phyloP scores from a whole-genome alignment of 2,329 filamentous ascomycete species.

The Sporothrix protearum region DNA sequence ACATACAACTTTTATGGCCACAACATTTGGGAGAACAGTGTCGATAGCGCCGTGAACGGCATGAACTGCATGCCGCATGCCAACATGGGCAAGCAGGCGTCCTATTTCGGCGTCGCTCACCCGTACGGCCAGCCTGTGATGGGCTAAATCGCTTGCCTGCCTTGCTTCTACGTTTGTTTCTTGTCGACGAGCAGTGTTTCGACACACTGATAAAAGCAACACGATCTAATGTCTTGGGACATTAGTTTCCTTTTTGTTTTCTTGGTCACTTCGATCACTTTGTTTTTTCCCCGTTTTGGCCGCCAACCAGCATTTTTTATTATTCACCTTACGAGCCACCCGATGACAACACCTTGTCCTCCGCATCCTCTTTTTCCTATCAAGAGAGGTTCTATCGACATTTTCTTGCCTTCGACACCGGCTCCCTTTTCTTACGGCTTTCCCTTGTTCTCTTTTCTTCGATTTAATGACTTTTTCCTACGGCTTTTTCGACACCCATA shows the following conservation, averaged over 20 bases:
- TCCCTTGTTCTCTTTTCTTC: neutral
- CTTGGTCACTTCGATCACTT: slow-evolving; percentile 18
- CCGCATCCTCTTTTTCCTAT: neutral
- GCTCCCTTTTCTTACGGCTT: slow-evolving; percentile 11
- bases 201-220: slow-evolving; percentile 1
- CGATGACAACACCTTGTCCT: neutral
- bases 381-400: neutral
- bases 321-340: neutral
- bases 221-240: slow-evolving; percentile 3
- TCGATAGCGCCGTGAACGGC: slow-evolving; percentile 37
- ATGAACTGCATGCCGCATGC: slow-evolving; percentile 47
- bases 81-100: slow-evolving; percentile 42
- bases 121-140: slow-evolving; percentile 55
- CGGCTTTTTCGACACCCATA: slow-evolving; percentile 12
- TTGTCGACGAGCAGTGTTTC: neutral
- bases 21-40: slow-evolving; percentile 50
- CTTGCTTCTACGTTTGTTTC: neutral
- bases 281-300: slow-evolving; percentile 17
- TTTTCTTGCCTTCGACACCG: neutral
- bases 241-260: neutral
- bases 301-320: slow-evolving; percentile 18
- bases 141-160: slow-evolving; percentile 37
- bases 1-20: slow-evolving; percentile 46
- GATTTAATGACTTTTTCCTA: slow-evolving; percentile 21
- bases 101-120: slow-evolving; percentile 47